Evolutionary conservation across 192 early-diverging fungal species (phyloP), one percentile per base, ranked within the genome.

Genomic region (Coemansia umbellata): DNA sequence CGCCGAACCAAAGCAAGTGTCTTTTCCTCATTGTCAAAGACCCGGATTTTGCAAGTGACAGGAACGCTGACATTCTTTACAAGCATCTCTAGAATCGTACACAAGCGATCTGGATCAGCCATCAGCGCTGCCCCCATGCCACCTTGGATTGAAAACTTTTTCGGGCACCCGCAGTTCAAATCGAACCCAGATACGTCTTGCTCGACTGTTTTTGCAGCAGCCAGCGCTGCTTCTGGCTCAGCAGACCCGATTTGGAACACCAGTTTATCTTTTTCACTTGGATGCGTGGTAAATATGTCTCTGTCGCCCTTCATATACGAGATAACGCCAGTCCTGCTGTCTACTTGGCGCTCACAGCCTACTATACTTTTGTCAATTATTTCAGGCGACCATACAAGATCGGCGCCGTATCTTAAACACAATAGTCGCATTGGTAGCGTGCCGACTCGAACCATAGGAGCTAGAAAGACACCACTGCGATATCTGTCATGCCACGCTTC

Each of bases 81-180:
- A 28, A 98, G 69, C 3, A 78, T 84, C 0, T 59, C 57, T 6
- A 93, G 75, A 31, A 94, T 94, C 78, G 80, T 75, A 55, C 83
- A 83, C 27, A 97, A 75, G 23, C 81, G 78, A 36, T 94, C 92
- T 5, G 92, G 95, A 31, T 93, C 79, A 11, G 84, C 72, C 48
- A 99, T 68, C 33, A 99, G 73, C 5, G 91, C 92, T 8, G 94
- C 89, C 14, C 94, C 96, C 94, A 97, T 97, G 26, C 92, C 90
- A 19, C 85, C 91, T 31, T 89, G 85, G 13, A 95, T 66, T 8
- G 96, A 99, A 55, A 99, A 99, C 56, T 84, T 82, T 58, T 96
- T 97, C 0, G 96, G 96, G 58, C 96, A 99, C 3, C 96, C 96
- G 67, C 96, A 99, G 75, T 99, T 99, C 42, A 99, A 60, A 69